Evolutionary conservation across 2,329 filamentous ascomycete genomes (phyloP).

Genomic region (Pestalotiopsis sp.): DNA sequence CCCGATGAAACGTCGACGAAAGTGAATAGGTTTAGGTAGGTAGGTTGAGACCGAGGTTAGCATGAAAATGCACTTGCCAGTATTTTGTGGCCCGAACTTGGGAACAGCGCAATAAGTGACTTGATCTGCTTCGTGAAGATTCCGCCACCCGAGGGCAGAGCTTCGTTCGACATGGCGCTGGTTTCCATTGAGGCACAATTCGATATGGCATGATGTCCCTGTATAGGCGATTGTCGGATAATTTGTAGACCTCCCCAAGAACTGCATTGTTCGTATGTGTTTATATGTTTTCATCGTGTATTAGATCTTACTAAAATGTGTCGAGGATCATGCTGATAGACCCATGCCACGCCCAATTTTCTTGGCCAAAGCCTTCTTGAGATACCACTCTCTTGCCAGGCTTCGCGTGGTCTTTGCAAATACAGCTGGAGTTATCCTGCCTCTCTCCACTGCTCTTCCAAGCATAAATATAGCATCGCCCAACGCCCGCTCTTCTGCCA

Average conservation of each 20-base stretch:
- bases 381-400: constrained; percentile 77
- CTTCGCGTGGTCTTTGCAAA: constrained; percentile 79
- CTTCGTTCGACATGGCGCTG: too few species aligned
- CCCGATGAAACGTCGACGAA: neutral
- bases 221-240: too few species aligned
- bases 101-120: neutral
- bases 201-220: too few species aligned
- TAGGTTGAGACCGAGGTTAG: neutral
- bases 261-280: too few species aligned
- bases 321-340: constrained; percentile 37
- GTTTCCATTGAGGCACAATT: too few species aligned
- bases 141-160: too few species aligned
- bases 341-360: constrained; percentile 82
- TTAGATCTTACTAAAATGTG: neutral
- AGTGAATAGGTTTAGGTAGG: neutral
- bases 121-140: neutral
- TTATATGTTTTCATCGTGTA: too few species aligned
- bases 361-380: constrained; percentile 78
- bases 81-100: neutral
- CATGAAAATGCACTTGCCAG: neutral
- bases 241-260: too few species aligned
- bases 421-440: constrained; percentile 69
- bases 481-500: constrained; percentile 85
- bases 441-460: constrained; percentile 72
- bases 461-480: constrained; percentile 86